Conservation (phyloP, 345 rosid genomes). For the Arabidopsis thaliana region TAIR10.1 NC_003070.9:28836001-28836500, state of each 20-base stretch:
- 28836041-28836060: constrained; percentile 26
- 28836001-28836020: constrained; percentile 54
- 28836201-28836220: constrained; percentile 71
- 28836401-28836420: neutral
- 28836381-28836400: constrained; percentile 7
- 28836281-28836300: constrained; percentile 64
- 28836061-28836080: constrained; percentile 49
- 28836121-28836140: constrained; percentile 53
- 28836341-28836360: constrained; percentile 17
- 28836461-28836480: neutral
- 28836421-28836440: constrained; percentile 13
- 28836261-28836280: constrained; percentile 61
- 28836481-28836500: constrained; percentile 23
- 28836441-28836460: neutral
- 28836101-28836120: constrained; percentile 72
- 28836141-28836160: constrained; percentile 52
- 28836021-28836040: constrained; percentile 51
- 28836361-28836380: constrained; percentile 14
- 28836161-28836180: constrained; percentile 62
- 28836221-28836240: constrained; percentile 74
- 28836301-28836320: constrained; percentile 61
- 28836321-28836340: constrained; percentile 1
- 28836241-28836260: constrained; percentile 47
- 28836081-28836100: constrained; percentile 45
- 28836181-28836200: constrained; percentile 76